phyloP scores from a whole-genome alignment of 2,329 filamentous ascomycete species.

The Apiospora pterosperma region DNA sequence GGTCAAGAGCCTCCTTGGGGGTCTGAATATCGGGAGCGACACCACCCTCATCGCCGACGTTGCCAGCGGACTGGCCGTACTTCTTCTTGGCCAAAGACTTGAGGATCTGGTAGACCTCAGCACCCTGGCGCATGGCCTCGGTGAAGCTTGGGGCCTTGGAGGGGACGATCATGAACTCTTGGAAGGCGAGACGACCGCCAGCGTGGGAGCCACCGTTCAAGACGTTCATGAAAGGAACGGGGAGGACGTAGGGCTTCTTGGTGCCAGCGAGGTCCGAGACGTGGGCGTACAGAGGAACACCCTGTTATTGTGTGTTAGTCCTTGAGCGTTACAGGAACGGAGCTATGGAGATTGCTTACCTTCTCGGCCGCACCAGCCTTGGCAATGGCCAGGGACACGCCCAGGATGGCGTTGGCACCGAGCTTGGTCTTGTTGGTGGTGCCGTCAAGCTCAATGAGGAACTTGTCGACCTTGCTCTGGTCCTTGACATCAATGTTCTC shows the following conservation, averaged over 20 bases:
- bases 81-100: constrained; percentile 98
- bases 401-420: constrained; percentile 85
- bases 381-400: constrained; percentile 79
- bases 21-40: constrained; percentile 98
- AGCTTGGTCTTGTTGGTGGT: constrained; percentile 84
- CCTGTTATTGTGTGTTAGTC: constrained; percentile 35
- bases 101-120: constrained; percentile 97
- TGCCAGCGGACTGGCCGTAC: constrained; percentile 98
- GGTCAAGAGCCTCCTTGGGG: constrained; percentile 90
- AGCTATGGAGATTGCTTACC: constrained; percentile 33
- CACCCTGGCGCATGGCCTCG: constrained; percentile 92
- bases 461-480: constrained; percentile 78
- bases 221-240: constrained; percentile 92
- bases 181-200: constrained; percentile 91
- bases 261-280: constrained; percentile 83
- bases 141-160: constrained; percentile 84
- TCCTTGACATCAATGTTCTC: constrained; percentile 82
- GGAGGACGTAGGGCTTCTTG: constrained; percentile 88
- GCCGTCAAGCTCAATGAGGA: constrained; percentile 82
- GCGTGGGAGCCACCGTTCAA: constrained; percentile 93
- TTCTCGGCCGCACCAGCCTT: constrained; percentile 90
- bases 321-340: constrained; percentile 1
- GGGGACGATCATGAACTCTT: constrained; percentile 95
- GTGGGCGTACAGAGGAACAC: constrained; percentile 82
- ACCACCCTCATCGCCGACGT: constrained; percentile 99